Percentiles rank a stretch among this genome's conserved stretches.
Conservation (phyloP, 2,329 filamentous ascomycete species). For the Diaporthe vexans region DNA sequence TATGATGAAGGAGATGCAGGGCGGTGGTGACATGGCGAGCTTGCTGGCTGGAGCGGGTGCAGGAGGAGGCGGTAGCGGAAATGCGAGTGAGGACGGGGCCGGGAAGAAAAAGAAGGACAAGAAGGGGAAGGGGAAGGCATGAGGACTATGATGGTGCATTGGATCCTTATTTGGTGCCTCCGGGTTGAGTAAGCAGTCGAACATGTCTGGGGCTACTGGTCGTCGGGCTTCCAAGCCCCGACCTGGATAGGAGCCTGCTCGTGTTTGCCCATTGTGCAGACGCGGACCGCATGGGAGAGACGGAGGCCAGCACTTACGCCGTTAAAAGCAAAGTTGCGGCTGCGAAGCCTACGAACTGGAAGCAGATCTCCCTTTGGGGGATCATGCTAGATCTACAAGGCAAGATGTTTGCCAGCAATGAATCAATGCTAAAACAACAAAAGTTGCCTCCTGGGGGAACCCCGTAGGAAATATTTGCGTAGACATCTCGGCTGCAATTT, state of each 20-base stretch:
- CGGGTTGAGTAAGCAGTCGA: background rate
- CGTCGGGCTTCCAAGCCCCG: background rate
- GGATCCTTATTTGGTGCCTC: background rate
- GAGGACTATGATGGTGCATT: slow-evolving; percentile 26
- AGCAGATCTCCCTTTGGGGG: background rate
- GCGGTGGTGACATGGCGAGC: slow-evolving; percentile 55
- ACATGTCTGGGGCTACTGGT: too few relatives aligned
- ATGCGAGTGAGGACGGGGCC: slow-evolving; percentile 47
- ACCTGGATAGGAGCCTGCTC: background rate
- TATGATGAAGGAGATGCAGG: slow-evolving; percentile 94
- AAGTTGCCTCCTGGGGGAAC: background rate
- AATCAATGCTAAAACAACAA: slow-evolving; percentile 2
- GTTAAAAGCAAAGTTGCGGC: background rate
- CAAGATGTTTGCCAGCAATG: slow-evolving; percentile 10
- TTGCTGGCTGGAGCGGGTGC: slow-evolving; percentile 48
- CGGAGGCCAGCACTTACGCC: background rate
- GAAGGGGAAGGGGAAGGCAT: slow-evolving; percentile 61
- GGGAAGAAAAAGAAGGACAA: slow-evolving; percentile 63
- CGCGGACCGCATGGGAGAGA: background rate
- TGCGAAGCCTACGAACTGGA: background rate
- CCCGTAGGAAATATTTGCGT: background rate
- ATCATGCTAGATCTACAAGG: background rate
- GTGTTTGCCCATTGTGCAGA: background rate
- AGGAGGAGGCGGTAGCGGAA: slow-evolving; percentile 46
- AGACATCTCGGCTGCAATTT: slow-evolving; percentile 3